Evolutionary conservation across 345 rosid genomes (phyloP), one percentile per base, ranked within the genome.

Genomic region (Salix arbutifolia): DNA sequence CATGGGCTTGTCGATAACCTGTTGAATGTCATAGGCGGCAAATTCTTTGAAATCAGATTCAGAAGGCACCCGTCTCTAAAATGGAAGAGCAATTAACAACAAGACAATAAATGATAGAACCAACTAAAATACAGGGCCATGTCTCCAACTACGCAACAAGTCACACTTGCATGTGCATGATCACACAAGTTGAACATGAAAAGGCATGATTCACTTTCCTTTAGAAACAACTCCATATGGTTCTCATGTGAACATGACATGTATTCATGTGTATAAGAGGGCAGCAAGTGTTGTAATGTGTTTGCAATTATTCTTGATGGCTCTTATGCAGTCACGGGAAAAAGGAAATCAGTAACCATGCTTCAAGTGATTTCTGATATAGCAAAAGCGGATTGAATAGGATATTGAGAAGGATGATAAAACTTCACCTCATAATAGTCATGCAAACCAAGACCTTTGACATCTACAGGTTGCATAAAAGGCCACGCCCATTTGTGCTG

Each of bases 401-500:
- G 30, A 26, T 48, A 26, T 30, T 21, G 21, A 42, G 71, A 66
- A 21, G 53, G 16, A 50, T 28, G 8, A 9, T 16, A 61, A 46
- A 21, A 58, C 30, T 44, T 70, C 56, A 90, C 84, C 97, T 92
- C 89, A 74, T 81, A 96, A 81, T 96, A 96, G 84, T 93, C 99
- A 84, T 91, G 78, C 74, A 96, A 85, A 30, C 91, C 92, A 88
- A 93, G 96, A 75, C 91, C 91, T 85, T 88, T 85, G 65, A 91
- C 99, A 84, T 96, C 92, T 44, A 96, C 99, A 58, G 99, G 97
- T 69, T 96, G 89, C 95, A 86, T 85, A 82, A 96, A 96, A 1
- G 97, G 98, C 95, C 93, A 90, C 17, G 98, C 98, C 86, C 91
- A 92, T 86, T 85, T 89, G 85, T 92, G 99, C 87, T 91, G 98